Base-by-base conservation (phyloP, 179 eudicot species). In the Dionaea muscipula region DNA sequence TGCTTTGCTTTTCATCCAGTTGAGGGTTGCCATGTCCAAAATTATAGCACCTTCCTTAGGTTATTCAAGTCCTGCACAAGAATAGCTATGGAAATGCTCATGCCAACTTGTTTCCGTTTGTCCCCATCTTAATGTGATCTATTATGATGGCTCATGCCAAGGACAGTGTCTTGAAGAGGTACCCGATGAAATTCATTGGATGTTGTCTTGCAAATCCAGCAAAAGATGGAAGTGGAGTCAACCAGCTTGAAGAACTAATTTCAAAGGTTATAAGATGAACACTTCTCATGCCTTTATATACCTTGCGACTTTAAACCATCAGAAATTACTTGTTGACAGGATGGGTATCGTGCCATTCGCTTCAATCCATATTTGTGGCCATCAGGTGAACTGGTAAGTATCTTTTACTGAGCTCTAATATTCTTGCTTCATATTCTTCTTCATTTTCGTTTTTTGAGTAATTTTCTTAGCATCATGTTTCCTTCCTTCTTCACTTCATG, bases 191-290 rank as follows among this genome's bases (percentile, higher is more conserved):
- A 60, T 86, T 89, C 55, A 61, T 83, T 31, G 97, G 97, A 15
- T 89, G 97, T 53, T 89, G 95, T 74, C 86, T 89, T 22, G 97
- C 95, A 24, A 85, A 89, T 74, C 97, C 97, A 57, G 93, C 76
- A 44, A 81, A 83, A 67, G 95, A 86, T 63, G 95, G 94, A 57
- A 74, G 71, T 45, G 95, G 97, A 47, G 46, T 83, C 61, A 55
- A 75, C 57, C 79, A 79, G 63, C 88, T 89, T 11, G 82, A 83
- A 64, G 53, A 81, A 61, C 97, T 89, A 56, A 55, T 85, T 54
- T 64, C 74, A 56, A 75, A 85, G 85, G 97, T 74, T 39, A 38
- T 38, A 12, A 17, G 28, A n/a, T n/a, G n/a, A 23, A 15, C 21
- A 13, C 54, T 47, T 48, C 48, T 5, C 21, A 19, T 20, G 44